These are phyloP conservation scores for Serpula lacrymans DNA, from an alignment of 768 basidiomycete species.

Conservation along the genomic window DNA sequence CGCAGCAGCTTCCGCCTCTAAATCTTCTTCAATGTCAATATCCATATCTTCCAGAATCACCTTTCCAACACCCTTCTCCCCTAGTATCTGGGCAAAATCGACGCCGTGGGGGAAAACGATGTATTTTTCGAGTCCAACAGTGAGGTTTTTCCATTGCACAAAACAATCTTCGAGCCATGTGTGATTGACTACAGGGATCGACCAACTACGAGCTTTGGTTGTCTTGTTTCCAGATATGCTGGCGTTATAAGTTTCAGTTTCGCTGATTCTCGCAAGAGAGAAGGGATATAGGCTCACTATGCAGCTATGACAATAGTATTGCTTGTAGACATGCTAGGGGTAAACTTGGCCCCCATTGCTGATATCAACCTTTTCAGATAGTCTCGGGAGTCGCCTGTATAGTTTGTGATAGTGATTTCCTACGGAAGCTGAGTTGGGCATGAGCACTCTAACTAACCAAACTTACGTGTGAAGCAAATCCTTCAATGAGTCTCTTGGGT, in stretches of 20 bases:
- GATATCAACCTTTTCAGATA: slow-evolving; percentile 83
- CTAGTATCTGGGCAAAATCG: slow-evolving; percentile 51
- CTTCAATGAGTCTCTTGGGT: slow-evolving; percentile 56
- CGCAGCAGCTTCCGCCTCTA: slow-evolving; percentile 14
- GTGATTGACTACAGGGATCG: slow-evolving; percentile 85
- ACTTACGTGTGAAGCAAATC: slow-evolving; percentile 61
- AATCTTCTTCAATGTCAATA: slow-evolving; percentile 18
- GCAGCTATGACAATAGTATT: slow-evolving; percentile 86
- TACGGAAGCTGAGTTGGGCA: slow-evolving; percentile 22
- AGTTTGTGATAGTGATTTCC: slow-evolving; percentile 86
- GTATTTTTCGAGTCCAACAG: slow-evolving; percentile 64
- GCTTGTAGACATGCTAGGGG: slow-evolving; percentile 71
- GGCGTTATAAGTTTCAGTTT: slow-evolving; percentile 4
- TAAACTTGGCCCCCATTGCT: slow-evolving; percentile 75
- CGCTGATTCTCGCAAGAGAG: background rate
- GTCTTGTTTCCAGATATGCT: slow-evolving; percentile 36
- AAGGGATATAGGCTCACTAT: slow-evolving; percentile 47
- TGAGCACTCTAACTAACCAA: background rate
- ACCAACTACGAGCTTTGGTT: slow-evolving; percentile 48
- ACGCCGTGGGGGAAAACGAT: slow-evolving; percentile 64
- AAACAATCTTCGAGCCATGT: slow-evolving; percentile 92
- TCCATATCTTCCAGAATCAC: slow-evolving; percentile 16
- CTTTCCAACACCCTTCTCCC: slow-evolving; percentile 2
- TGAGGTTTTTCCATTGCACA: slow-evolving; percentile 67
- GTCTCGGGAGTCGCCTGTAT: slow-evolving; percentile 81